Base-by-base conservation (phyloP, 495 filamentous ascomycete genomes). In the Lepidopterella palustris region DNA sequence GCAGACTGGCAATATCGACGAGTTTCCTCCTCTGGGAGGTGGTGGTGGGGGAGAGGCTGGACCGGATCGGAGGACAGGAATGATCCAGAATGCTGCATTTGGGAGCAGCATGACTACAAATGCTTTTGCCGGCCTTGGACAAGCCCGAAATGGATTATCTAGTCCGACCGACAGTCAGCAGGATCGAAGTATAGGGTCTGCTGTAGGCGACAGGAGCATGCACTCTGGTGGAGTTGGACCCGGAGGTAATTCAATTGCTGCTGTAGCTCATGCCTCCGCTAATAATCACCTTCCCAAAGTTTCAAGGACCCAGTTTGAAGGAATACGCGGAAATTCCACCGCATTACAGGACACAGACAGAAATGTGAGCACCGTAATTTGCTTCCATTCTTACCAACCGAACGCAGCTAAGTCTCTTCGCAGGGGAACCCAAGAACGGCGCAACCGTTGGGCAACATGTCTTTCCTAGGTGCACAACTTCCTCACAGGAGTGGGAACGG, bases 21-120 rank as follows among this genome's bases (percentile, higher is more conserved):
- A 95, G 9, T 95, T 95, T 55, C 91, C 91, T 45, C 87, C 91
- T 10, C 74, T 93, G 53, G 86, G 88, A 51, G 83, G 88, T 57
- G 85, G 83, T 57, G 78, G 79, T 26, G 83, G 84, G 24, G 84
- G 85, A 26, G 89, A 93, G 13, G 77, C 87, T 58, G 83, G 80
- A 26, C 85, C 86, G 60, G 87, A 89, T 60, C 81, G 84, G 35
- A 76, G 78, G 53, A 79, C 76, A 3, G 82, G 76, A 62, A 65
- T 90, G 70, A 83, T 87, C 73, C 86, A 85, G 61, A 80, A 76
- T 67, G 74, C 86, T 31, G 82, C 79, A 0, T 88, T 89, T 69
- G 83, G 83, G 26, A 74, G 31, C 8, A 60, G 74, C 55, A 70
- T 72, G 24, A 74, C 73, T 65, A 73, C 76, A 42, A 71, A 77